These are phyloP conservation scores for Anthostomella pinea DNA, from an alignment of 2,329 filamentous ascomycete species.

Conservation along the genomic window DNA sequence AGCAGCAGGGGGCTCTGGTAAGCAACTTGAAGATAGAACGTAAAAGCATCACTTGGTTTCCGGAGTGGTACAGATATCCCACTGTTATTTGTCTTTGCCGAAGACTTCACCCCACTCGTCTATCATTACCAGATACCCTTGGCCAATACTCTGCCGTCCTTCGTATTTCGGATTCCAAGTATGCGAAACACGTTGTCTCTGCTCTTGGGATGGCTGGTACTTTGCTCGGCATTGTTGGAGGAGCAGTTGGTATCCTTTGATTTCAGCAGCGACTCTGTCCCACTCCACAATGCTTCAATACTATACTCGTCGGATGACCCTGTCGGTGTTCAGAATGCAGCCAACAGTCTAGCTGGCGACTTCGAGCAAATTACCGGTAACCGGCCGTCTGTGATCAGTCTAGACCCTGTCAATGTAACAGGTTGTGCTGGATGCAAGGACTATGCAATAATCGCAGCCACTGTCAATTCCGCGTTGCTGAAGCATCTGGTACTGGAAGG, in stretches of 20 bases:
- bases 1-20: too few relatives aligned
- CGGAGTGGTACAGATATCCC: too few relatives aligned
- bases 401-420: conserved; percentile 1
- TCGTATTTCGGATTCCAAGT: background rate
- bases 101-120: too few relatives aligned
- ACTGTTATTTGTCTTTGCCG: too few relatives aligned
- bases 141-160: too few relatives aligned
- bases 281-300: conserved; percentile 15
- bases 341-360: conserved; percentile 21
- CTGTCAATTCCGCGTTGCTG: conserved; percentile 45
- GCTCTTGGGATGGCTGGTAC: conserved; percentile 1
- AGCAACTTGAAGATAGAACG: too few relatives aligned
- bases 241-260: conserved; percentile 17
- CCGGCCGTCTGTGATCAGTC: conserved; percentile 9
- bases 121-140: too few relatives aligned
- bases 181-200: conserved; percentile 4
- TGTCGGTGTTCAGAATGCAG: conserved; percentile 20
- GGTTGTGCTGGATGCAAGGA: conserved; percentile 13
- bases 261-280: conserved; percentile 3
- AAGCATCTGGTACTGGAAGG: conserved; percentile 41
- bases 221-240: conserved; percentile 12
- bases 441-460: conserved; percentile 49
- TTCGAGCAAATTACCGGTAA: conserved; percentile 25
- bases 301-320: conserved; percentile 17
- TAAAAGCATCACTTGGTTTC: too few relatives aligned